These are phyloP conservation scores for Xylaria intraflava DNA, from an alignment of 495 filamentous ascomycete species.

Conservation along the genomic window DNA sequence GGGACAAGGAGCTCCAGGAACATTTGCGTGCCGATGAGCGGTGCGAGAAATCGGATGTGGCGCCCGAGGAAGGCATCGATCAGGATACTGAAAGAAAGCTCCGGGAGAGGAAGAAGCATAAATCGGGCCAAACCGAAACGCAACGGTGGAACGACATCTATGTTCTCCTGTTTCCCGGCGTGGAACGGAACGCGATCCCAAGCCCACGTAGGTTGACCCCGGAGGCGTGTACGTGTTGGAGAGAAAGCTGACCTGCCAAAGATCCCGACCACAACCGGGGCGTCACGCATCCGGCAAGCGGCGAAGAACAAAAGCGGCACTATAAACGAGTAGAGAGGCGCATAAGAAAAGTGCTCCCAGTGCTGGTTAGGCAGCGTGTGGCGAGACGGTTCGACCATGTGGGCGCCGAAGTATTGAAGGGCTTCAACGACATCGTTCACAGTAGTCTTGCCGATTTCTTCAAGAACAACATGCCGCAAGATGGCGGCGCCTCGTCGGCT, in stretches of 20 bases:
- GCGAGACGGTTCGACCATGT: conserved; percentile 21
- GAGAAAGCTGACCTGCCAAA: conserved; percentile 11
- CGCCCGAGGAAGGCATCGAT: conserved; percentile 21
- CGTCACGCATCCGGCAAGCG: conserved; percentile 11
- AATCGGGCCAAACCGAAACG: conserved; percentile 34
- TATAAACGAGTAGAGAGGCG: conserved; percentile 21
- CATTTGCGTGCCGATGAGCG: conserved; percentile 34
- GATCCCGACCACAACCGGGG: conserved; percentile 23
- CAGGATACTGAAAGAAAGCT: conserved; percentile 25
- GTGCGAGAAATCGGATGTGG: conserved; percentile 25
- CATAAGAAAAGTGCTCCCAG: conserved; percentile 20
- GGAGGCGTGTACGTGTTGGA: background rate
- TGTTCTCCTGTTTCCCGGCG: conserved; percentile 36
- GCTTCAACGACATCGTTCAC: conserved; percentile 20
- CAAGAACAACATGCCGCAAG: conserved; percentile 13
- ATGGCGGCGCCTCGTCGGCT: conserved; percentile 15
- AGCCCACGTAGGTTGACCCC: conserved; percentile 30
- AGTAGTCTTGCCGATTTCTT: conserved; percentile 20
- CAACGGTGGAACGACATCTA: conserved; percentile 43
- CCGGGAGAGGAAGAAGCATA: conserved; percentile 33
- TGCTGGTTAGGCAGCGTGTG: conserved; percentile 21
- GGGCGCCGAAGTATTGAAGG: conserved; percentile 14
- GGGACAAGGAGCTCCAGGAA: conserved; percentile 26
- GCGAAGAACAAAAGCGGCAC: conserved; percentile 1
- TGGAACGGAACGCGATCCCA: conserved; percentile 28